Percentiles rank a stretch among this genome's conserved stretches.
Evolutionary conservation across 305 asterid genomes (phyloP).

Genomic region (Fraxinus velutina): DNA sequence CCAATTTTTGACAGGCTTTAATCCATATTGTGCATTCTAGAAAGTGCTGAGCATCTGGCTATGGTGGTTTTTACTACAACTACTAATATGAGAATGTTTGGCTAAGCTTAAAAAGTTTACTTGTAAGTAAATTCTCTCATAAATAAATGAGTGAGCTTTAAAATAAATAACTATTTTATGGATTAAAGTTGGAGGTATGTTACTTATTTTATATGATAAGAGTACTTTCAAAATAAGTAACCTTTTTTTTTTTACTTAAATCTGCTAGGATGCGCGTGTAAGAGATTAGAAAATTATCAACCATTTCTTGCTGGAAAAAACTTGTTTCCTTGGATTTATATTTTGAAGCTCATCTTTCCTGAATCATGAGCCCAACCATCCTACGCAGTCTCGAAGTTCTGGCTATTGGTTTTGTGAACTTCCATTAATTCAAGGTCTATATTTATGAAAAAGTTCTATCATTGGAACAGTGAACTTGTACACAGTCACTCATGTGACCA

Average conservation of each 20-base stretch:
- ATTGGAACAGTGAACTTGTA: slow-evolving; percentile 10
- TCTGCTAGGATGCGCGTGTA: neutral
- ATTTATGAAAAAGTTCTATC: neutral
- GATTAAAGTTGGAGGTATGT: neutral
- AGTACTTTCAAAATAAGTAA: neutral
- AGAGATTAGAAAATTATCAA: neutral
- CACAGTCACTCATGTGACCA: neutral
- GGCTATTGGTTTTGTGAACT: neutral
- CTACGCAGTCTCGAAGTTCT: neutral
- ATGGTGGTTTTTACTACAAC: slow-evolving; percentile 4
- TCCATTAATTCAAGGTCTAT: neutral
- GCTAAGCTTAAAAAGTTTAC: neutral
- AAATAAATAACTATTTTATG: neutral
- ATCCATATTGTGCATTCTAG: slow-evolving; percentile 10
- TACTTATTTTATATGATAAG: neutral
- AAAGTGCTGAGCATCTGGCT: slow-evolving; percentile 12
- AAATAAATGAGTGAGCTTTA: neutral
- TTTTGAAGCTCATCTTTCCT: neutral
- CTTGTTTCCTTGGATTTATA: neutral
- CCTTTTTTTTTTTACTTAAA: neutral
- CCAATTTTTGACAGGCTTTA: slow-evolving; percentile 12
- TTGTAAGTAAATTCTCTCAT: neutral
- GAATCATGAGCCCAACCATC: neutral
- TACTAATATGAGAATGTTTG: neutral
- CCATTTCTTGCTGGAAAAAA: slow-evolving; percentile 1